A percentile compares a stretch with the other conserved stretches of the same genome.
These are phyloP conservation scores for Jamesozyma rosinii DNA, from an alignment of 805 yeast species.

Conservation along the genomic window DNA sequence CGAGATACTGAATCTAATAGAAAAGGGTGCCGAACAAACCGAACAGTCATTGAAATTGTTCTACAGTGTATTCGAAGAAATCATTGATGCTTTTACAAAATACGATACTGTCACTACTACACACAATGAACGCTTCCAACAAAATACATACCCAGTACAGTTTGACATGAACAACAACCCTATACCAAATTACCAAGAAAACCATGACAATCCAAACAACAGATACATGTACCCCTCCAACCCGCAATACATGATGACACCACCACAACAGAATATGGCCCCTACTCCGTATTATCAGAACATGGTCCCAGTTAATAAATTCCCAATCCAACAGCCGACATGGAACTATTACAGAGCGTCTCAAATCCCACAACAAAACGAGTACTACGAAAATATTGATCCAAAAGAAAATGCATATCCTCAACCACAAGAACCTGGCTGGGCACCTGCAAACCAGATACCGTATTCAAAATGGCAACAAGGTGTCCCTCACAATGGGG, in stretches of 20 bases:
- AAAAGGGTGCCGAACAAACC: conserved; percentile 27
- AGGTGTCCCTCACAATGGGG: neutral
- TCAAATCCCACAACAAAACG: neutral
- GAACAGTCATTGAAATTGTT: conserved; percentile 20
- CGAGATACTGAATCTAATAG: conserved; percentile 26
- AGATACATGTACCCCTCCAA: neutral
- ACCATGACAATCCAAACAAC: neutral
- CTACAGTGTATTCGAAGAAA: conserved; percentile 23
- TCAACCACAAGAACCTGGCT: neutral
- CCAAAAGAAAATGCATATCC: neutral
- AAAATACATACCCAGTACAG: neutral
- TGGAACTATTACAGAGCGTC: neutral
- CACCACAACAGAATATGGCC: neutral
- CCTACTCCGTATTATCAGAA: neutral
- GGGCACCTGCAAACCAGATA: neutral
- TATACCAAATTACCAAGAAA: neutral
- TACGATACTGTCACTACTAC: neutral
- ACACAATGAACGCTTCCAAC: neutral
- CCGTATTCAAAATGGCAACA: neutral
- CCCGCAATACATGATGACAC: neutral
- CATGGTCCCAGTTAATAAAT: neutral
- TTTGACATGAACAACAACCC: neutral
- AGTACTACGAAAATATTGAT: neutral
- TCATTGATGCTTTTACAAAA: conserved; percentile 10
- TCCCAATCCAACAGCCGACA: neutral